Evolutionary conservation across 2,329 filamentous ascomycete species (phyloP).

Genomic region (Dothistroma septosporum): DNA sequence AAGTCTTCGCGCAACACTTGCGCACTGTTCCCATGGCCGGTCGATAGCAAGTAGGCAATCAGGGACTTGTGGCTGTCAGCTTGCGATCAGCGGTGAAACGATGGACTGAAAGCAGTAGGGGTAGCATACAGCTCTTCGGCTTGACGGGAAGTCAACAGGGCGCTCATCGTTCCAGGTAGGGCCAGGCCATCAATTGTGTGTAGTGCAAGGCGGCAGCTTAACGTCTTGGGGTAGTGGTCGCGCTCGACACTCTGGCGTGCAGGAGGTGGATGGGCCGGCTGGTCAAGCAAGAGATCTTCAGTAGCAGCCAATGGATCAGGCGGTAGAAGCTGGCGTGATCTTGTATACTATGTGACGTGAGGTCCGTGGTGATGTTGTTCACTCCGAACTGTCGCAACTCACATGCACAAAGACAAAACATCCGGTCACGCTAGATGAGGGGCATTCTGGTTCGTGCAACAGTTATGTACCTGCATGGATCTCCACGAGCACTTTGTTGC

Average conservation of each 20-base stretch:
- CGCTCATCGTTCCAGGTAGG: conserved; percentile 57
- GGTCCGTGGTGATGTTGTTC: not conserved
- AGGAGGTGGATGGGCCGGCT: too few relatives aligned
- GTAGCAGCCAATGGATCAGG: not conserved
- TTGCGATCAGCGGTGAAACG: conserved; percentile 29
- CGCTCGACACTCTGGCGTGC: not conserved
- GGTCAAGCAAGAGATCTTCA: not conserved
- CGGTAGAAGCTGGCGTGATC: too few relatives aligned
- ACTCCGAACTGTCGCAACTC: not conserved
- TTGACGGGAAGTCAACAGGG: conserved; percentile 72
- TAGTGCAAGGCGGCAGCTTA: not conserved
- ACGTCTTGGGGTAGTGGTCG: not conserved
- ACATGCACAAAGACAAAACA: not conserved
- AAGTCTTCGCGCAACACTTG: conserved; percentile 71
- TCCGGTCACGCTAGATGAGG: not conserved
- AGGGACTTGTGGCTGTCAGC: conserved; percentile 79
- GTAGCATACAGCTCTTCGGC: conserved; percentile 78
- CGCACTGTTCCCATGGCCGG: conserved; percentile 66
- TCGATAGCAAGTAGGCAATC: conserved; percentile 77
- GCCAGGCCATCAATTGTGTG: not conserved
- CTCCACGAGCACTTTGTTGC: not conserved
- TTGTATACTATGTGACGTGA: not conserved
- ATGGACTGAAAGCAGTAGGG: conserved; percentile 11
- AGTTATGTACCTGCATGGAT: not conserved
- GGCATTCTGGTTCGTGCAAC: not conserved